Percentiles rank a stretch among this genome's conserved stretches.
phyloP scores from a whole-genome alignment of 2,329 filamentous ascomycete species.

The Calonectria honghensis region DNA sequence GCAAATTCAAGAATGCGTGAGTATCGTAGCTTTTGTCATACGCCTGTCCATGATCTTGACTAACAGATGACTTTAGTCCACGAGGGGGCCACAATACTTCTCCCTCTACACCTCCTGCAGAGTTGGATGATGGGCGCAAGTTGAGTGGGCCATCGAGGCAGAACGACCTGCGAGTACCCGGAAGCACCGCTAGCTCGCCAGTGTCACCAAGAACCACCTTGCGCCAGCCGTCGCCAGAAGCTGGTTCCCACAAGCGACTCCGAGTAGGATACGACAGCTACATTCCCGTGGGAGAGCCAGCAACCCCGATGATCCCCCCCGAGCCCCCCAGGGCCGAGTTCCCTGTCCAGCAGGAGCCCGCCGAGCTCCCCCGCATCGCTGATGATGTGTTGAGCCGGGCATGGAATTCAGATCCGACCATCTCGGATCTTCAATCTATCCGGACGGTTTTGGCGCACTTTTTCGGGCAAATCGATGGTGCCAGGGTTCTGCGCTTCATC shows the following conservation, averaged over 20 bases:
- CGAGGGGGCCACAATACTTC: constrained; percentile 76
- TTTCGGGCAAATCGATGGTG: constrained; percentile 64
- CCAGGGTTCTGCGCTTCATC: constrained; percentile 65
- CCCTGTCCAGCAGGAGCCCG: constrained; percentile 60
- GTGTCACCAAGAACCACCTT: constrained; percentile 67
- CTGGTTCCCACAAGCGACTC: constrained; percentile 68
- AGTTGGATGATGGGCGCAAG: constrained; percentile 68
- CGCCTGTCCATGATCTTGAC: constrained; percentile 41
- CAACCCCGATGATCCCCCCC: constrained; percentile 55
- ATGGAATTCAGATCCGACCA: constrained; percentile 71
- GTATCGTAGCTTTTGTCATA: constrained; percentile 61
- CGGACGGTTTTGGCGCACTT: constrained; percentile 63
- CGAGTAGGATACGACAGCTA: constrained; percentile 69
- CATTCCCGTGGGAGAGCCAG: constrained; percentile 59
- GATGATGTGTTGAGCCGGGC: constrained; percentile 69
- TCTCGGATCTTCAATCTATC: constrained; percentile 65
- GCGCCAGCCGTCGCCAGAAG: constrained; percentile 58
- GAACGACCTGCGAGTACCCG: constrained; percentile 62
- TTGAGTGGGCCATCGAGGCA: constrained; percentile 57
- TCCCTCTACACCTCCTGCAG: constrained; percentile 71
- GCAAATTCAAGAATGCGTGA: constrained; percentile 91
- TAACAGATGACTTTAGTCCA: constrained; percentile 63
- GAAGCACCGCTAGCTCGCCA: constrained; percentile 68
- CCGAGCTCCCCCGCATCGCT: constrained; percentile 68
- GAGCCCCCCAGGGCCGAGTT: constrained; percentile 62